A percentile compares a stretch with the other conserved stretches of the same genome.
Conservation (phyloP, 139 green algal genomes). For the Trebouxia sp. region DNA sequence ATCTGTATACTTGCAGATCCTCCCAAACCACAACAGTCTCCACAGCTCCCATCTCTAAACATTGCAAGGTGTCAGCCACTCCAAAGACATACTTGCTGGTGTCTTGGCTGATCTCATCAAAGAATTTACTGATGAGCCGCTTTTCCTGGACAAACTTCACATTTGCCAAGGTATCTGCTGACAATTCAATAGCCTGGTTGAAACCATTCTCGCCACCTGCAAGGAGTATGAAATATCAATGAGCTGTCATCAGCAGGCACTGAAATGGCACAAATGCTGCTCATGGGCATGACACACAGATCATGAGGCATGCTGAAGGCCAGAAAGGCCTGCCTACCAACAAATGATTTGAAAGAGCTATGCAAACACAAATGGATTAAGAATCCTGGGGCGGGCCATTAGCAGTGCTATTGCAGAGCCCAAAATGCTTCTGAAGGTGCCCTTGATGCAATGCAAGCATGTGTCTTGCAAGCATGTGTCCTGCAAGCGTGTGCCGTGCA, state of each 20-base stretch:
- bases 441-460: too few species aligned
- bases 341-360: too few species aligned
- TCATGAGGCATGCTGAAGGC: too few species aligned
- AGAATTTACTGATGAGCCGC: conserved; percentile 90
- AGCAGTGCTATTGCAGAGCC: too few species aligned
- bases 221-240: too few species aligned
- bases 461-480: not conserved
- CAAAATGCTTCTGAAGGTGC: too few species aligned
- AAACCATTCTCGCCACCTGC: conserved; percentile 97
- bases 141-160: conserved; percentile 99
- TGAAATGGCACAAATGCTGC: too few species aligned
- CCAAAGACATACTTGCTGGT: conserved; percentile 95
- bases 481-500: not conserved
- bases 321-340: too few species aligned
- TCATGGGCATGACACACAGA: too few species aligned
- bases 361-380: too few species aligned
- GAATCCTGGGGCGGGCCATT: too few species aligned
- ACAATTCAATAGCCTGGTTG: conserved; percentile 98
- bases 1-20: conserved; percentile 73
- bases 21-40: conserved; percentile 99
- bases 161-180: conserved; percentile 92
- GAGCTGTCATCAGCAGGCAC: too few species aligned
- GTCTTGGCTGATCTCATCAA: conserved; percentile 98
- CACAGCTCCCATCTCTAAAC: conserved; percentile 99
- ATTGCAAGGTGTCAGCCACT: conserved; percentile 92